A percentile compares a stretch with the other conserved stretches of the same genome.
These are phyloP conservation scores for Shiraia sp. DNA, from an alignment of 2,329 filamentous ascomycete species.

Conservation along the genomic window DNA sequence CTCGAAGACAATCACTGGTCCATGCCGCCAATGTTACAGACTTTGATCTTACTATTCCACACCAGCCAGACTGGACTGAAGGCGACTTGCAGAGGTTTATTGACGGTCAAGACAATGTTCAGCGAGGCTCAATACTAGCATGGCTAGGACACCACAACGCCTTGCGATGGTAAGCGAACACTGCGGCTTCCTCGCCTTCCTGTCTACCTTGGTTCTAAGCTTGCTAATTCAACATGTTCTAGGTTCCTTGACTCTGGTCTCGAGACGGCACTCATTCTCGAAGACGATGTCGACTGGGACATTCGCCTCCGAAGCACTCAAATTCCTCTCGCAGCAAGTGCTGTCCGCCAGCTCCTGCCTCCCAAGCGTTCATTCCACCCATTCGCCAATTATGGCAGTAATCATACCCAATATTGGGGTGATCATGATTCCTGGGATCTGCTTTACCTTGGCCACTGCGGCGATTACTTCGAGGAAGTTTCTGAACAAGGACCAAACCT, in stretches of 20 bases:
- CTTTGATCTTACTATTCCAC: slow-evolving; percentile 48
- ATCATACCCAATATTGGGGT: slow-evolving; percentile 47
- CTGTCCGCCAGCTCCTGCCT: slow-evolving; percentile 44
- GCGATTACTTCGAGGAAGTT: slow-evolving; percentile 46
- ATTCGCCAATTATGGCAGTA: slow-evolving; percentile 18
- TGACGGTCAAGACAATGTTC: slow-evolving; percentile 39
- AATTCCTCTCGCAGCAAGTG: slow-evolving; percentile 47
- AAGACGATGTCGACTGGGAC: slow-evolving; percentile 54
- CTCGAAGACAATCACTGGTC: slow-evolving; percentile 45
- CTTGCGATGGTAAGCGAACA: slow-evolving; percentile 41
- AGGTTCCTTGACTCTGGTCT: slow-evolving; percentile 50
- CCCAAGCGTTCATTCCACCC: slow-evolving; percentile 25
- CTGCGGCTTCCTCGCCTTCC: slow-evolving; percentile 7
- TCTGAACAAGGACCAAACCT: slow-evolving; percentile 34
- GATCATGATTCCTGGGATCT: slow-evolving; percentile 47
- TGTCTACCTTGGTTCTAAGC: slow-evolving; percentile 2
- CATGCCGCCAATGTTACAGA: slow-evolving; percentile 49
- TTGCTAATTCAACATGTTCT: slow-evolving; percentile 13
- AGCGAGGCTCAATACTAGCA: slow-evolving; percentile 47
- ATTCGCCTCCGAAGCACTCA: slow-evolving; percentile 50
- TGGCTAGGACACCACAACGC: slow-evolving; percentile 51
- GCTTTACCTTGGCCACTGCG: slow-evolving; percentile 51
- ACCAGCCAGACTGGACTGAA: slow-evolving; percentile 49
- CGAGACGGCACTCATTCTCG: slow-evolving; percentile 49
- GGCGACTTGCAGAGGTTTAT: slow-evolving; percentile 45